These are phyloP conservation scores for Eucalyptus cloeziana DNA, from an alignment of 345 rosid genomes.

Conservation along the genomic window DNA sequence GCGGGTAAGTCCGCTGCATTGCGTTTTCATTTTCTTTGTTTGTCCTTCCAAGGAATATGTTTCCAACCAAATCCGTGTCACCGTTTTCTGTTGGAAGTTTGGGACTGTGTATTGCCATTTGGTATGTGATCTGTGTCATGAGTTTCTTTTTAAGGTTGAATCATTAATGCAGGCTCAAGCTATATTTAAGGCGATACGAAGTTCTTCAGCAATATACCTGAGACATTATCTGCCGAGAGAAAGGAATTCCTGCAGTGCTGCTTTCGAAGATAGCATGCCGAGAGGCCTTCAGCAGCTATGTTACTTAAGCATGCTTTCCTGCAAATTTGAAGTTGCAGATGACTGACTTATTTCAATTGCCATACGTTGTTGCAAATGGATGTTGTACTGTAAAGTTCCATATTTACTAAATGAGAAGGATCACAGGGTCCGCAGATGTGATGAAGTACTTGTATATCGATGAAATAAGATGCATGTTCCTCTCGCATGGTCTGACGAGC, in stretches of 20 bases:
- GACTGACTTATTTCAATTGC: background rate
- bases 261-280: constrained; percentile 75
- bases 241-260: constrained; percentile 68
- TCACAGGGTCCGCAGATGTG: background rate
- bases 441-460: background rate
- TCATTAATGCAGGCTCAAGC: constrained; percentile 59
- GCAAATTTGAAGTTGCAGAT: constrained; percentile 1
- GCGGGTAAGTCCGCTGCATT: constrained; percentile 45
- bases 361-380: background rate
- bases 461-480: no score
- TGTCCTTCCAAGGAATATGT: background rate
- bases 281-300: constrained; percentile 57
- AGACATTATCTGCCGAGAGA: constrained; percentile 55
- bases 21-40: background rate
- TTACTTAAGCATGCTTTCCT: constrained; percentile 65
- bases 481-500: no score
- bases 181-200: constrained; percentile 74
- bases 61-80: background rate
- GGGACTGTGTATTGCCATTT: background rate
- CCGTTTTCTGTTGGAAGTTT: background rate
- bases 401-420: background rate
- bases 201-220: constrained; percentile 67
- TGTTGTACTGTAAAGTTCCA: background rate
- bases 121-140: background rate
- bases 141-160: background rate